Base-by-base conservation (phyloP, 2,329 filamentous ascomycete species). In the Emmonsiellopsis sp. region DNA sequence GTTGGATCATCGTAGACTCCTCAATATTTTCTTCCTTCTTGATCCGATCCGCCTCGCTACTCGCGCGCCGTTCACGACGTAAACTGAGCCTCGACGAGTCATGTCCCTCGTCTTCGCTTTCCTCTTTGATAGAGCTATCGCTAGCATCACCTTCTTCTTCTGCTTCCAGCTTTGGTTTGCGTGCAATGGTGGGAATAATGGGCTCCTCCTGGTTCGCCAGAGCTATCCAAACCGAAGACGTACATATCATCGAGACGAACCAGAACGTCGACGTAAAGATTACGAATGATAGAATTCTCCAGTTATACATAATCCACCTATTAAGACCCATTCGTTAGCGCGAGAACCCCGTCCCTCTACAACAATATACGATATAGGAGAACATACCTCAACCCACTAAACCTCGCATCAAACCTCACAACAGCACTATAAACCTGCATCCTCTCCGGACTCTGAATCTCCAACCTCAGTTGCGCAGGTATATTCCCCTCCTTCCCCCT, bases 271-370 rank as follows among this genome's bases (percentile, higher is more conserved):
- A 69, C 0, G 84, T 87, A 62, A 90, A 86, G 0, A 84, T 63
- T 0, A 86, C 51, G 55, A 89, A 90, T 5, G 83, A 83, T 1
- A 82, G 67, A 37, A 93, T 63, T 10, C 86, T 82, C 72, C 92
- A 85, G 57, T 89, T 84, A 63, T 93, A 93, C 87, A 98, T 95
- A 53, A 91, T 63, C 82, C 87, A 93, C 48, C 86, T 77, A 34
- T 16, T 55, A 50, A 15, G 52, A 35, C 16, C 11, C 32, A 45
- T 13, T 26, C 10, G 13, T 37, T 38, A 54, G 16, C 20, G 32
- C 10, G 34, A 26, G 16, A n/a, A 10, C 26, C 9, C 35, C 1
- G 3, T 45, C 34, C 30, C 6, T 15, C 34, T 26, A 49, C n/a
- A 37, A 20, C 46, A 32, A 7, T 9, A 45, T 15, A 52, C 13